Conservation (phyloP, 2,329 filamentous ascomycete species). For the Xylariaceae sp. region DNA sequence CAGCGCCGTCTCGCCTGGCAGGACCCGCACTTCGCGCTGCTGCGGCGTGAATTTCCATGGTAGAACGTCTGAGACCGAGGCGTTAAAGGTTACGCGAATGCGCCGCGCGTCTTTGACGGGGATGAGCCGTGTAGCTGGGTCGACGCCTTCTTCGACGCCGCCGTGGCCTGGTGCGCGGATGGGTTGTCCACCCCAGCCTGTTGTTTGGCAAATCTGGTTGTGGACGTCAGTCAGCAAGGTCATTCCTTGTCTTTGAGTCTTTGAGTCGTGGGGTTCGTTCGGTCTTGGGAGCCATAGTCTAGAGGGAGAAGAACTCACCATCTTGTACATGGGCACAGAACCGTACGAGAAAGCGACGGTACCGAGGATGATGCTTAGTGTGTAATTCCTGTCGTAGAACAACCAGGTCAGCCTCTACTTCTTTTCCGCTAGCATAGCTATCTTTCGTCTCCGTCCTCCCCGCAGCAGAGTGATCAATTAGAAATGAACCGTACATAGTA, state of each 20-base stretch:
- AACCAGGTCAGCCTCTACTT: conserved; percentile 21
- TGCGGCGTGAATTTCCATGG: conserved; percentile 98
- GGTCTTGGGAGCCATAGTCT: conserved; percentile 9
- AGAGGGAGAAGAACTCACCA: conserved; percentile 47
- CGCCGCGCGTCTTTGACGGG: conserved; percentile 79
- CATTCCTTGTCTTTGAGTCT: not conserved
- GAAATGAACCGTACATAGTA: conserved; percentile 47
- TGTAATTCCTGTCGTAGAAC: conserved; percentile 57
- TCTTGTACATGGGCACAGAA: conserved; percentile 83
- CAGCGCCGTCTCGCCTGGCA: conserved; percentile 93
- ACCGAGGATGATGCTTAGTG: conserved; percentile 71
- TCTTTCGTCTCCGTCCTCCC: not conserved
- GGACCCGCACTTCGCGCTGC: conserved; percentile 90
- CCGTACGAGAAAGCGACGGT: conserved; percentile 79
- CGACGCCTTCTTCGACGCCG: conserved; percentile 44
- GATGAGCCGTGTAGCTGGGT: conserved; percentile 71
- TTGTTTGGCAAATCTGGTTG: conserved; percentile 72
- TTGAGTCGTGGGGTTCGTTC: not conserved
- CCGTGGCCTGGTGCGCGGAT: conserved; percentile 73
- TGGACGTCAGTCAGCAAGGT: conserved; percentile 6
- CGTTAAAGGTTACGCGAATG: conserved; percentile 92
- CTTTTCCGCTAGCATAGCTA: too few relatives aligned
- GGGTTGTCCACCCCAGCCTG: conserved; percentile 89
- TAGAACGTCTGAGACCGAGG: conserved; percentile 88
- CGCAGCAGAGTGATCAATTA: conserved; percentile 3